These are phyloP conservation scores for Cladochytrium replicatum DNA, from an alignment of 192 early-diverging fungal genomes.

Conservation along the genomic window DNA sequence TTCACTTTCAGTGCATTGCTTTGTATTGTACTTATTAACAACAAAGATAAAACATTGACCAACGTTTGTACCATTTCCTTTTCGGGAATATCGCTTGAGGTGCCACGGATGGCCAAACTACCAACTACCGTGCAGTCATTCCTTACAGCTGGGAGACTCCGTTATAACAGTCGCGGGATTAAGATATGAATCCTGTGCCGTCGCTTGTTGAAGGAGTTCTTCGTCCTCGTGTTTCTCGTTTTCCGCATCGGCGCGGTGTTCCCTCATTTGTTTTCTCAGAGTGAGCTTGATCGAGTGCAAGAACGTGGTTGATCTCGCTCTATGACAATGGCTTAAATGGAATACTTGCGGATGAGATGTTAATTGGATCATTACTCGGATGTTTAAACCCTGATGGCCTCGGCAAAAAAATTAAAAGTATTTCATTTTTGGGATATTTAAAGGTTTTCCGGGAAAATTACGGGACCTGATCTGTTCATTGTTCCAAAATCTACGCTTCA, in stretches of 20 bases:
- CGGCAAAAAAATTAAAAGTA: conserved; percentile 92
- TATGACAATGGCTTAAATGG: conserved; percentile 98
- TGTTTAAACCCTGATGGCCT: conserved; percentile 50
- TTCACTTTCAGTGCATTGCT: too few species aligned
- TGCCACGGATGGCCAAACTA: too few species aligned
- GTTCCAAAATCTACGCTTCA: conserved; percentile 95
- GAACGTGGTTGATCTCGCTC: conserved; percentile 88
- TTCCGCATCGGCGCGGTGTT: conserved; percentile 69
- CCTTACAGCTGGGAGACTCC: conserved; percentile 77
- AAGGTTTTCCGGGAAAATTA: conserved; percentile 66
- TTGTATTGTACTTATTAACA: too few species aligned
- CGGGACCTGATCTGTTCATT: conserved; percentile 87
- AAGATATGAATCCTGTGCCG: conserved; percentile 30
- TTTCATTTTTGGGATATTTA: conserved; percentile 91
- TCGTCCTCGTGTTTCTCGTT: conserved; percentile 96
- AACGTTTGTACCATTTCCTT: too few species aligned
- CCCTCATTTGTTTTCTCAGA: conserved; percentile 31
- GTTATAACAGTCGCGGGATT: conserved; percentile 72
- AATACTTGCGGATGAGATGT: conserved; percentile 98
- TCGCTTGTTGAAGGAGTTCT: conserved; percentile 77
- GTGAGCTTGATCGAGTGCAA: conserved; percentile 20
- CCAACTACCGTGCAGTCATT: too few species aligned
- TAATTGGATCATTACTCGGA: conserved; percentile 22
- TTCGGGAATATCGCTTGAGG: too few species aligned
- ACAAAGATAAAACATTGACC: too few species aligned